Evolutionary conservation across 2,329 filamentous ascomycete genomes (phyloP), one percentile per base, ranked within the genome.

Genomic region (Exophiala sp.): DNA sequence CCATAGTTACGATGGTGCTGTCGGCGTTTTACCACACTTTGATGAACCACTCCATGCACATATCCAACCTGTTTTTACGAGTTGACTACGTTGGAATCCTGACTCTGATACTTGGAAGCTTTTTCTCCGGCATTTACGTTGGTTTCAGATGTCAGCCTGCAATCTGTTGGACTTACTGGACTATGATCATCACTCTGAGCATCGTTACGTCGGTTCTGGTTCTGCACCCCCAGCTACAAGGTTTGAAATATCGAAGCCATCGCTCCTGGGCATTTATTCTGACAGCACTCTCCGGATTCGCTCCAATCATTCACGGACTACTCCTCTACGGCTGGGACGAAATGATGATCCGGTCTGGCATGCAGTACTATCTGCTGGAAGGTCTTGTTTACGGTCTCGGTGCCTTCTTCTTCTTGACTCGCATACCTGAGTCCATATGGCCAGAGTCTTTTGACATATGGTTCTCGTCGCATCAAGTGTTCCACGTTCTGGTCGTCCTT

Each of bases 401-500:
- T 1, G 65, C 64, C 29, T 66, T 61, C 41, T 60, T 68, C 40
- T 69, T 62, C 56, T 46, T 58, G 16, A 63, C 61, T 16, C 56
- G 62, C 9, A 54, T 62, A 18, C 63, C 63, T 2, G 63, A 65
- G 46, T 63, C 61, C 2, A 55, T 63, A 20, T 65, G 52, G 46
- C 69, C 69, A 1, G 68, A 66, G 2, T 55, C 50, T 12, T 71
- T 71, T 50, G 68, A 70, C 47, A 63, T 71, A 32, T 70, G 65
- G 60, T 65, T 66, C 12, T 62, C 63, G 11, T 71, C 67, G 5
- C 69, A 71, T 52, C 66, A 65, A 3, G 57, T 70, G 12, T 71
- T 66, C 58, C 69, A 71, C 52, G 35, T 69, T 3, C 62, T 70
- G 2, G 69, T 71, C 8, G 74, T 75, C 0, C 32, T 76, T 4